Conservation (phyloP, 163 green algal species). For the Chlorella variabilis region DNA sequence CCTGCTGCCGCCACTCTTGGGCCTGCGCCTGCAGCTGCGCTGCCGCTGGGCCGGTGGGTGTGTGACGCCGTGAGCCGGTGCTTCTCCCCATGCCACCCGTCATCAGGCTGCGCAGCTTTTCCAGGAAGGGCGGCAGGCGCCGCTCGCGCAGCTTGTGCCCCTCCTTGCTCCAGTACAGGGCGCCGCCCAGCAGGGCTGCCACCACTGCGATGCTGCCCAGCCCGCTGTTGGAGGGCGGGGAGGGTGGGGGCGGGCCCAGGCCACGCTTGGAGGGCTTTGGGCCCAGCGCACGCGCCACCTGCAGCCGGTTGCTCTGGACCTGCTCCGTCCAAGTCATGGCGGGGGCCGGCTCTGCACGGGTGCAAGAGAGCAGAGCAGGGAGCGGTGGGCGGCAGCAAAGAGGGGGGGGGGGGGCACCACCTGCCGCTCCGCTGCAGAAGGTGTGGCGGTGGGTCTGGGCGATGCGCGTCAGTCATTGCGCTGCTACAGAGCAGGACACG, state of each 20-base stretch:
- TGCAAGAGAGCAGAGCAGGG: too few relatives aligned
- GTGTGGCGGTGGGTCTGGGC: too few relatives aligned
- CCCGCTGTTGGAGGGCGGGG: background rate
- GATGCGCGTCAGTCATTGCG: too few relatives aligned
- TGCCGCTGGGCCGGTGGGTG: background rate
- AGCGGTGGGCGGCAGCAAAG: background rate
- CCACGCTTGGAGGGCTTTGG: background rate
- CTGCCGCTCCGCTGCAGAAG: too few relatives aligned
- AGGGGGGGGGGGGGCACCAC: too few relatives aligned
- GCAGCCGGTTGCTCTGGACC: constrained; percentile 4
- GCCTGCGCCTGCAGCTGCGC: background rate
- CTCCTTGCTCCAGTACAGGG: constrained; percentile 3
- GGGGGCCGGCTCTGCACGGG: too few relatives aligned
- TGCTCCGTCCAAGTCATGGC: constrained; percentile 19
- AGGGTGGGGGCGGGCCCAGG: background rate
- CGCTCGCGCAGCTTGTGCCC: constrained; percentile 25
- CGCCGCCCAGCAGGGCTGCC: background rate
- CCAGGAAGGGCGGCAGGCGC: background rate
- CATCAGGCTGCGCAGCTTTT: background rate
- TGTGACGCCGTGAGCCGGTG: background rate
- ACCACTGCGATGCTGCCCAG: background rate
- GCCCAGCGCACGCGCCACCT: background rate
- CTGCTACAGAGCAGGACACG: too few relatives aligned
- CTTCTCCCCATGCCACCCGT: background rate
- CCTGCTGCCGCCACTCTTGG: constrained; percentile 13